Conservation (phyloP, 2,329 filamentous ascomycete genomes). For the Colletotrichum sp. region DNA sequence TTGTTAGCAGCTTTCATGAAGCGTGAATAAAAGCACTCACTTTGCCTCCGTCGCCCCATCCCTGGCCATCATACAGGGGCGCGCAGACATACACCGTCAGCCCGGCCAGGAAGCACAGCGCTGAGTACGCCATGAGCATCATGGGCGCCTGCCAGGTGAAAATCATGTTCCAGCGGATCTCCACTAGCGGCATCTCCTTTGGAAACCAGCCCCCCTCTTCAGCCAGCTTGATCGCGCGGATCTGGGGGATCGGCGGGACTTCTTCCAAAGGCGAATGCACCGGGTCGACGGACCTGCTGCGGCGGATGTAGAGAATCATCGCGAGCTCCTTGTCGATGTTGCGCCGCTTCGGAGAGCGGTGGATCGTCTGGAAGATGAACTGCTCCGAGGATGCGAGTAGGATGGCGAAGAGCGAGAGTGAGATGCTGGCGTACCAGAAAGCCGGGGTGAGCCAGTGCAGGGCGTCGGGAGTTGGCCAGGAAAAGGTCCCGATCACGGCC, state of each 20-base stretch:
- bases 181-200: conserved; percentile 16
- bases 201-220: conserved; percentile 18
- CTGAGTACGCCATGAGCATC: conserved; percentile 30
- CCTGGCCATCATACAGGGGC: conserved; percentile 24
- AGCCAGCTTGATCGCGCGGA: conserved; percentile 10
- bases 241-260: conserved; percentile 16
- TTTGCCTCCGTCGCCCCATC: conserved; percentile 20
- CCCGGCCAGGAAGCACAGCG: conserved; percentile 26
- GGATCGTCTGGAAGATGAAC: conserved; percentile 29
- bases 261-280: conserved; percentile 13
- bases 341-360: conserved; percentile 15
- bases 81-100: conserved; percentile 27
- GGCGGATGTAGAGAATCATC: conserved; percentile 23
- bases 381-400: conserved; percentile 30
- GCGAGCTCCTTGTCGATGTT: conserved; percentile 18
- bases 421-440: conserved; percentile 28
- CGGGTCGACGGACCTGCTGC: conserved; percentile 1
- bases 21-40: conserved; percentile 1
- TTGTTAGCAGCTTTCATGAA: background rate
- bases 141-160: conserved; percentile 34
- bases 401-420: conserved; percentile 29
- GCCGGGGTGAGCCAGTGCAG: conserved; percentile 28
- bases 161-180: conserved; percentile 32
- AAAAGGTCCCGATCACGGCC: conserved; percentile 31
- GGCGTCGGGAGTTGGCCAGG: conserved; percentile 24